Conservation (phyloP, 1,284 basidiomycete species). For the Phaffia rhodozyma region DNA sequence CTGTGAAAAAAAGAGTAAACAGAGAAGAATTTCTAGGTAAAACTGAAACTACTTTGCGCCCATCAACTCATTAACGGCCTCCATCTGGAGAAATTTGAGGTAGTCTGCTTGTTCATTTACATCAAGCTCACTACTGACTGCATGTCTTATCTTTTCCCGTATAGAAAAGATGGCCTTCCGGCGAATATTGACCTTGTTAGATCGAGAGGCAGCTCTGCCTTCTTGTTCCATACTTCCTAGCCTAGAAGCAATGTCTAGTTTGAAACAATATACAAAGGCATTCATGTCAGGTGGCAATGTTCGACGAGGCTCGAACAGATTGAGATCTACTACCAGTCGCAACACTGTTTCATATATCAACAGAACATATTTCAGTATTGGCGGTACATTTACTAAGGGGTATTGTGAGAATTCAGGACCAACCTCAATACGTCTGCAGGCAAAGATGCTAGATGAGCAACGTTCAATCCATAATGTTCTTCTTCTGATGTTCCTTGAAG, state of each 20-base stretch:
- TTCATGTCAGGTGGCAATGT: too few species aligned
- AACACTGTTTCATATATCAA: not conserved
- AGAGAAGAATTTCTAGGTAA: too few species aligned
- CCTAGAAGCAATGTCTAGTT: constrained; percentile 44
- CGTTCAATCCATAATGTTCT: constrained; percentile 57
- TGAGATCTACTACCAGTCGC: not conserved
- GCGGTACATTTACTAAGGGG: not conserved
- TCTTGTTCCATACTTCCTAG: constrained; percentile 50
- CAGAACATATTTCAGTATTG: not conserved
- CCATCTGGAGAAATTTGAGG: constrained; percentile 2
- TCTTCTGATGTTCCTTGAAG: constrained; percentile 51
- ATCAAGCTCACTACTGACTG: not conserved
- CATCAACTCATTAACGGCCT: not conserved
- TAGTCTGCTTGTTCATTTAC: not conserved
- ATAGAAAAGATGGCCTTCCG: constrained; percentile 42
- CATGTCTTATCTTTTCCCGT: constrained; percentile 9
- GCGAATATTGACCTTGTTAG: constrained; percentile 46
- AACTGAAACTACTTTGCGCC: not conserved
- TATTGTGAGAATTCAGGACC: not conserved
- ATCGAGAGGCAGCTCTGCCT: constrained; percentile 48
- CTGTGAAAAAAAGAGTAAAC: too few species aligned
- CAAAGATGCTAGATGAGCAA: constrained; percentile 62
- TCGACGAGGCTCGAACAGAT: not conserved
- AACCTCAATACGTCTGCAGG: constrained; percentile 6
- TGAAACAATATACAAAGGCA: too few species aligned